Evolutionary conservation across 495 filamentous ascomycete species (phyloP), one percentile per base, ranked within the genome.

Genomic region (Venustampulla echinocandica): DNA sequence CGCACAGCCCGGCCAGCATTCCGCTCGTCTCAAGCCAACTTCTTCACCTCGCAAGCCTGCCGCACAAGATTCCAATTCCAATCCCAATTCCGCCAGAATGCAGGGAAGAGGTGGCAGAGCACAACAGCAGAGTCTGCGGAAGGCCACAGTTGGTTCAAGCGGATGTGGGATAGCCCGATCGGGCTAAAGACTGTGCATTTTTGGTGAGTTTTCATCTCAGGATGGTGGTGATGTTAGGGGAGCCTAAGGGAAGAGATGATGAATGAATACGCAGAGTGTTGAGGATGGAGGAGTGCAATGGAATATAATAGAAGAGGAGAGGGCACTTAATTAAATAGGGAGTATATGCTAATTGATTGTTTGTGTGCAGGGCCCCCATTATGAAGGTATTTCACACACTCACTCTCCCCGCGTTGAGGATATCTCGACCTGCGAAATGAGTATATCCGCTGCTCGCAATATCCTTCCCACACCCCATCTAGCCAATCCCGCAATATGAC

Each of bases 111-210:
- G 56, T 85, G 77, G 60, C 79, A 84, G 61, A 84, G 74, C 64
- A 79, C 80, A 25, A 68, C 76, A 34, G 58, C 69, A 35, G 61
- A 64, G 33, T 66, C 65, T 14, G 62, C 73, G 21, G 62, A 68
- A 13, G 64, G 67, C 49, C 63, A 78, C 54, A 79, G 66, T 59
- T 76, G 68, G 58, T 71, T 85, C 62, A 75, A 79, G 70, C 77
- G 77, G 61, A 70, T 90, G 64, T 93, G 84, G 85, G 82, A 87
- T 65, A 88, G 85, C 67, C 84, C 85, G 14, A 68, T 94, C 45
- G 89, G 89, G 21, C 61, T 93, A 25, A 94, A 95, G 80, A 98
- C 92, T 46, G 89, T 98, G 61, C 92, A 98, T 67, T 98, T 98
- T 71, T 98, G 92, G 77, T 94, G 67, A 52, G 78, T 56, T 19